Evolutionary conservation across 305 asterid species (phyloP).

Genomic region (Fraxinus velutina): DNA sequence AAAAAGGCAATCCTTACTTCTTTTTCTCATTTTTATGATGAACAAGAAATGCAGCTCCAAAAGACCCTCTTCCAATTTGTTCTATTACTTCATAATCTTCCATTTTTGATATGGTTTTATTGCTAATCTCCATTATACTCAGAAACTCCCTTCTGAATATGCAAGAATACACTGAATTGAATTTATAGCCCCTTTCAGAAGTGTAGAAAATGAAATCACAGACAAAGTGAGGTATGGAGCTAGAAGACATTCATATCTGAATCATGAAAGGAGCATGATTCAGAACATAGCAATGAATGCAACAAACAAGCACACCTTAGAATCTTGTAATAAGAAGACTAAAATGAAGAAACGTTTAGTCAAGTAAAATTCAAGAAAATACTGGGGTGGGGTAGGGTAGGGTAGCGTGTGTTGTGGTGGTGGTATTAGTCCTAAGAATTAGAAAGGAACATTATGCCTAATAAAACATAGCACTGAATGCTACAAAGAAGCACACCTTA

Average conservation of each 20-base stretch:
- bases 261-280: constrained; percentile 51
- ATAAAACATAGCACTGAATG: constrained; percentile 45
- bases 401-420: not conserved
- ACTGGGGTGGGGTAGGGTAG: not conserved
- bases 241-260: constrained; percentile 10
- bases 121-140: constrained; percentile 28
- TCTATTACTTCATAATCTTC: constrained; percentile 69
- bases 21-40: constrained; percentile 64
- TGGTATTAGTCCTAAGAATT: not conserved
- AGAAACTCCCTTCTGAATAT: not conserved
- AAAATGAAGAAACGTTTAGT: not conserved
- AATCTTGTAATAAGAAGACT: not conserved
- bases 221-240: constrained; percentile 38
- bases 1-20: constrained; percentile 32
- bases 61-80: constrained; percentile 90
- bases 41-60: constrained; percentile 88
- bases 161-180: constrained; percentile 16
- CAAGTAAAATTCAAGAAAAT: constrained; percentile 18
- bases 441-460: constrained; percentile 32
- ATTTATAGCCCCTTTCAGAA: constrained; percentile 26
- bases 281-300: constrained; percentile 47
- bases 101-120: constrained; percentile 43
- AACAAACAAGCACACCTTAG: constrained; percentile 23
- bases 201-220: constrained; percentile 37
- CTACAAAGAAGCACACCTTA: constrained; percentile 23